A percentile compares a stretch with the other conserved stretches of the same genome.
These are phyloP conservation scores for Macrocybe gigantea DNA, from an alignment of 768 basidiomycete genomes.

Conservation along the genomic window DNA sequence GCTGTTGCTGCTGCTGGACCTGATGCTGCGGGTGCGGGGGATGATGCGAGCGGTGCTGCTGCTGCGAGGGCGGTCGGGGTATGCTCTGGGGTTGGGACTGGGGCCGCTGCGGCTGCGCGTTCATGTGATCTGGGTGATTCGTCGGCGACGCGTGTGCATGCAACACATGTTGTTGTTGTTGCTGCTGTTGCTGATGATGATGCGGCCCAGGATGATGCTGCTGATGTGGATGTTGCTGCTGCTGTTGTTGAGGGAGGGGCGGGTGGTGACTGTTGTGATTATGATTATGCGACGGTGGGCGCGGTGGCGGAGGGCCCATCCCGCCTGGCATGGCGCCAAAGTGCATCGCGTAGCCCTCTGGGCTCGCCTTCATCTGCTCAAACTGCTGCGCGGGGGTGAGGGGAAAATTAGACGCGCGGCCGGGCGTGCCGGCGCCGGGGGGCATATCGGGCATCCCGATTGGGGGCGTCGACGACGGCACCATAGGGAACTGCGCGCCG, in stretches of 20 bases:
- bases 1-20: constrained; percentile 7
- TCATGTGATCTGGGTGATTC: constrained; percentile 17
- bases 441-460: constrained; percentile 37
- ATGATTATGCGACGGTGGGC: constrained; percentile 35
- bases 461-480: constrained; percentile 41
- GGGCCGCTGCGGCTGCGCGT: constrained; percentile 43
- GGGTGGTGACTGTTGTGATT: constrained; percentile 17
- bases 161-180: constrained; percentile 10
- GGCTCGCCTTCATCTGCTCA: constrained; percentile 41
- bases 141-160: not conserved
- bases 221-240: constrained; percentile 8
- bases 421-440: constrained; percentile 27
- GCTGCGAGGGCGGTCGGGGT: constrained; percentile 45
- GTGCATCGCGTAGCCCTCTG: constrained; percentile 22
- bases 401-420: constrained; percentile 38
- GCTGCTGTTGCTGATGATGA: constrained; percentile 23
- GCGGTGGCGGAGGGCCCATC: constrained; percentile 13
- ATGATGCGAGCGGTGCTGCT: constrained; percentile 41
- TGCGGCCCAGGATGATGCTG: constrained; percentile 6
- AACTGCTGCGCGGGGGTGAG: constrained; percentile 62
- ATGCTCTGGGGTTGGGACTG: constrained; percentile 56
- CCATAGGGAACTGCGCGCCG: constrained; percentile 34
- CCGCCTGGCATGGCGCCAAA: constrained; percentile 26
- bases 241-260: constrained; percentile 24
- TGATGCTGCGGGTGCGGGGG: constrained; percentile 30